Percentiles rank a stretch among this genome's conserved stretches.
Conservation (phyloP, 805 yeast genomes). For the Wickerhamia fluorescens region DNA sequence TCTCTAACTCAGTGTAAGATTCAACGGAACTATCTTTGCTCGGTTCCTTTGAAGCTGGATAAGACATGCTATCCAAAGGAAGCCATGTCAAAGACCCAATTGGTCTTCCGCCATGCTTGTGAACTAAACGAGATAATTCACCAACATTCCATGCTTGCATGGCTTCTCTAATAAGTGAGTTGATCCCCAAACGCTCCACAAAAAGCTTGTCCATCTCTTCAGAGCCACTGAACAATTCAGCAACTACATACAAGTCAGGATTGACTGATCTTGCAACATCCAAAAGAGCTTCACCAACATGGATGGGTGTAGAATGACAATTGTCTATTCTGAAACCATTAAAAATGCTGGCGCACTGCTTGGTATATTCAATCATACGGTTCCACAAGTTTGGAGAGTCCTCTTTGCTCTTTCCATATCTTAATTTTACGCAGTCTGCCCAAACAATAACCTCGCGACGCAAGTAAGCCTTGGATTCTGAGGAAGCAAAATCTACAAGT, state of each 20-base stretch:
- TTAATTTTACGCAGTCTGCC: conserved; percentile 93
- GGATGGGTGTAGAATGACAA: conserved; percentile 93
- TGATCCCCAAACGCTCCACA: conserved; percentile 85
- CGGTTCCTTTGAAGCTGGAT: conserved; percentile 48
- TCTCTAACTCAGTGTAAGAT: conserved; percentile 49
- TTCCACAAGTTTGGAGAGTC: conserved; percentile 91
- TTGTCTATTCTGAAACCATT: conserved; percentile 91
- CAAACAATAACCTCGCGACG: conserved; percentile 92
- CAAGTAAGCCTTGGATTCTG: conserved; percentile 69
- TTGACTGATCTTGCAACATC: conserved; percentile 83
- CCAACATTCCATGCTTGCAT: conserved; percentile 92
- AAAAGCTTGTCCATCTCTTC: conserved; percentile 85
- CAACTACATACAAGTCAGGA: conserved; percentile 86
- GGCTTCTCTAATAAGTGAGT: conserved; percentile 88
- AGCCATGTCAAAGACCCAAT: conserved; percentile 84
- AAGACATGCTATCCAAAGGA: conserved; percentile 68
- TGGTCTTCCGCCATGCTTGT: conserved; percentile 91
- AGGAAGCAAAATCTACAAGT: conserved; percentile 84
- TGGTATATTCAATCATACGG: conserved; percentile 74
- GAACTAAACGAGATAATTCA: conserved; percentile 80
- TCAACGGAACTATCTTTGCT: conserved; percentile 6
- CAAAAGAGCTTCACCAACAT: conserved; percentile 82
- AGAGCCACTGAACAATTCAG: conserved; percentile 90
- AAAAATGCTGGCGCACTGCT: conserved; percentile 63
- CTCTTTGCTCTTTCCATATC: conserved; percentile 70